Conservation (phyloP, 176 grass and related monocot species). For the bread wheat (Triticum aestivum) region IWGSC_CS_RefSeq_v2.1 NC_057801.1:101918792-101919291, state of each 20-base stretch:
- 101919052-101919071: slow-evolving; percentile 70
- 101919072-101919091: not conserved
- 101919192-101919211: slow-evolving; percentile 51
- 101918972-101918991: slow-evolving; percentile 71
- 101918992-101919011: slow-evolving; percentile 83
- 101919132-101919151: not conserved
- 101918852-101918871: not conserved
- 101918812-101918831: not conserved
- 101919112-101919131: not conserved
- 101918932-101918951: slow-evolving; percentile 54
- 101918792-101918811: not conserved
- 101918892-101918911: not conserved
- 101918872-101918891: not conserved
- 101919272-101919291: too few relatives aligned
- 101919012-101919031: slow-evolving; percentile 67
- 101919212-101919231: too few relatives aligned
- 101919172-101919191: slow-evolving; percentile 80
- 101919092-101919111: not conserved
- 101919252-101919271: too few relatives aligned
- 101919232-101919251: too few relatives aligned
- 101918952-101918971: slow-evolving; percentile 59
- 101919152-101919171: slow-evolving; percentile 48
- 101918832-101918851: not conserved
- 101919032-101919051: slow-evolving; percentile 56
- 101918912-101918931: not conserved